A percentile compares a stretch with the other conserved stretches of the same genome.
Evolutionary conservation across 1,284 basidiomycete species (phyloP).

Genomic region (Leccinum huronense): DNA sequence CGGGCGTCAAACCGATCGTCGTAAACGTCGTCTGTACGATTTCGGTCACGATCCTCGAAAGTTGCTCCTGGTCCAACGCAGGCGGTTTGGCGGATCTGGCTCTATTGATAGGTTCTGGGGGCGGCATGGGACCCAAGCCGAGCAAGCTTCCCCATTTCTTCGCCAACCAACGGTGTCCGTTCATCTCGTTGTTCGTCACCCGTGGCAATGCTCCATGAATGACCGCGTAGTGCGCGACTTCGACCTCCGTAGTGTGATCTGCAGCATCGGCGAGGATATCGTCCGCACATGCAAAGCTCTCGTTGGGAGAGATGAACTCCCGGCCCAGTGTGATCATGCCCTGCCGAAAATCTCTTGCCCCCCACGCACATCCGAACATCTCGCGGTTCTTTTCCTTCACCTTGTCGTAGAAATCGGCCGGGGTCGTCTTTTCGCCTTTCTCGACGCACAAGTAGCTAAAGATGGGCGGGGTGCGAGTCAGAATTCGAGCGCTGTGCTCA

Average conservation of each 20-base stretch:
- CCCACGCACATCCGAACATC: slow-evolving; percentile 10
- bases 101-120: not conserved
- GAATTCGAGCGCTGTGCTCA: too few relatives aligned
- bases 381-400: slow-evolving; percentile 3
- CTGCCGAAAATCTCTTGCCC: slow-evolving; percentile 6
- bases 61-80: not conserved
- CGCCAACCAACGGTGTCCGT: not conserved
- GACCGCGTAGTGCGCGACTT: not conserved
- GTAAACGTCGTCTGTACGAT: not conserved
- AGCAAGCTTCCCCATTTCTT: not conserved
- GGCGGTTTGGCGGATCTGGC: too few relatives aligned
- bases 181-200: not conserved
- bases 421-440: not conserved
- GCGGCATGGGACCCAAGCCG: not conserved
- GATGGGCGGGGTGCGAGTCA: too few relatives aligned
- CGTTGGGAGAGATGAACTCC: not conserved
- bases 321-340: not conserved
- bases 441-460: slow-evolving; percentile 14
- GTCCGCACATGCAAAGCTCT: not conserved
- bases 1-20: not conserved
- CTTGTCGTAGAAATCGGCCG: not conserved
- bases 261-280: not conserved
- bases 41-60: not conserved
- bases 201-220: not conserved
- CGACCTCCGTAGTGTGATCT: not conserved